A percentile compares a stretch with the other conserved stretches of the same genome.
These are phyloP conservation scores for Diplodia mutila DNA, from an alignment of 2,329 filamentous ascomycete species.

Conservation along the genomic window DNA sequence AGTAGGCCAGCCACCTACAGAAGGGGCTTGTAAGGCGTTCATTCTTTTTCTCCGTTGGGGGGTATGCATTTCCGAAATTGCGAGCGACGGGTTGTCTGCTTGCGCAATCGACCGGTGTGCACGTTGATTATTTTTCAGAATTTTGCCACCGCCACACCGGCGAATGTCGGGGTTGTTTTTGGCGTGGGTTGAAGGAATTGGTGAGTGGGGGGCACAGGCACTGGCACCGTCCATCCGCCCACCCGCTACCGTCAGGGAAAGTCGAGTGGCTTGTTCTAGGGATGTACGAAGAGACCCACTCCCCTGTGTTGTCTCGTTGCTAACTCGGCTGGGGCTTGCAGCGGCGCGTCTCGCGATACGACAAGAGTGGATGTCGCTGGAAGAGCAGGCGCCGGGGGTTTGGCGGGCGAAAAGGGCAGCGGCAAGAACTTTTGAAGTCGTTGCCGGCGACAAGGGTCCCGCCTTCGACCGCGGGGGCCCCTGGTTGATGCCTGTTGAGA, in stretches of 20 bases:
- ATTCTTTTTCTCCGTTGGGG: background rate
- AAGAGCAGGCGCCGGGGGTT: background rate
- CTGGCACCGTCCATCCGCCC: no score
- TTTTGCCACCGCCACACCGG: conserved; percentile 9
- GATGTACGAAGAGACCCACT: no score
- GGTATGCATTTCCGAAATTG: background rate
- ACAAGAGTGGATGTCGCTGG: background rate
- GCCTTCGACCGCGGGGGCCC: background rate
- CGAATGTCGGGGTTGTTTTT: background rate
- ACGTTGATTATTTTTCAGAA: background rate
- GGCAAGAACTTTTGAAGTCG: conserved; percentile 6
- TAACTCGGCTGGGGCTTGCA: background rate
- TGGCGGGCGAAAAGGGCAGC: background rate
- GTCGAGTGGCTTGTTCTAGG: no score
- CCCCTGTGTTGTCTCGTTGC: background rate
- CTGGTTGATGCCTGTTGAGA: background rate
- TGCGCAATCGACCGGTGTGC: background rate
- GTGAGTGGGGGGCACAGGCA: no score
- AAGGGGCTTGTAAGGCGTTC: background rate
- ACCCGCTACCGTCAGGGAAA: background rate
- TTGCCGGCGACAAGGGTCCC: background rate
- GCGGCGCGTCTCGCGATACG: background rate
- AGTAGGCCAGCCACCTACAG: background rate
- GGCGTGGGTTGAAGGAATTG: no score
- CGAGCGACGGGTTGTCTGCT: background rate